Evolutionary conservation across 306 rosid species (phyloP).

Genomic region (Parietaria judaica): DNA sequence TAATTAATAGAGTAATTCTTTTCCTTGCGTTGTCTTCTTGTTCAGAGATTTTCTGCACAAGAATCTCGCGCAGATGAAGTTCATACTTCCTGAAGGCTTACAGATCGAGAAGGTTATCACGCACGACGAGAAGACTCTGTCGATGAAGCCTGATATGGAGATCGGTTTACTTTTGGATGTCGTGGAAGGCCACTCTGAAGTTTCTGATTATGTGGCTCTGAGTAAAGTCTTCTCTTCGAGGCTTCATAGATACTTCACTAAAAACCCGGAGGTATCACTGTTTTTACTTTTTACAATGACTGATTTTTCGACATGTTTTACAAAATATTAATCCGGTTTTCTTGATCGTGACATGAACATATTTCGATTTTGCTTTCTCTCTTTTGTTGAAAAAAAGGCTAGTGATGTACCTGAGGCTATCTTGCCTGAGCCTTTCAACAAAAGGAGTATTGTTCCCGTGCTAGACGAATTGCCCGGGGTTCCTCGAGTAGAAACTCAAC

Average conservation of each 20-base stretch:
- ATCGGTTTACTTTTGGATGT: constrained; percentile 42
- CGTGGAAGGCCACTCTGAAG: constrained; percentile 32
- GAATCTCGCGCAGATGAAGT: constrained; percentile 60
- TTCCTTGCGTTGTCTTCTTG: constrained; percentile 11
- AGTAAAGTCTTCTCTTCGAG: constrained; percentile 36
- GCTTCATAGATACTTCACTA: constrained; percentile 34
- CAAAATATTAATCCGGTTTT: not conserved
- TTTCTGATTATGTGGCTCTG: constrained; percentile 38
- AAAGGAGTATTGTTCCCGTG: constrained; percentile 20
- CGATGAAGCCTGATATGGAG: constrained; percentile 53
- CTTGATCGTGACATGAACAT: not conserved
- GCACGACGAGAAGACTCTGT: constrained; percentile 41
- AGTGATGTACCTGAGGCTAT: constrained; percentile 56
- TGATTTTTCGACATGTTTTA: not conserved
- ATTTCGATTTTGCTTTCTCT: not conserved
- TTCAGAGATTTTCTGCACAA: constrained; percentile 41
- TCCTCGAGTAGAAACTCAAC: constrained; percentile 13
- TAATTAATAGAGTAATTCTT: constrained; percentile 5
- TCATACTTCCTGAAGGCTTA: constrained; percentile 52
- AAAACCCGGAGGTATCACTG: constrained; percentile 49
- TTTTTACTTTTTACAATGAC: not conserved
- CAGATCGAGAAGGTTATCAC: constrained; percentile 34
- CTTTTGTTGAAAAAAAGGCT: constrained; percentile 28
- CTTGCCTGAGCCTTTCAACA: constrained; percentile 51
- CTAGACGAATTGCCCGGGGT: constrained; percentile 24